Evolutionary conservation across 768 basidiomycete species (phyloP), one percentile per base, ranked within the genome.

Genomic region (Suillus spraguei): DNA sequence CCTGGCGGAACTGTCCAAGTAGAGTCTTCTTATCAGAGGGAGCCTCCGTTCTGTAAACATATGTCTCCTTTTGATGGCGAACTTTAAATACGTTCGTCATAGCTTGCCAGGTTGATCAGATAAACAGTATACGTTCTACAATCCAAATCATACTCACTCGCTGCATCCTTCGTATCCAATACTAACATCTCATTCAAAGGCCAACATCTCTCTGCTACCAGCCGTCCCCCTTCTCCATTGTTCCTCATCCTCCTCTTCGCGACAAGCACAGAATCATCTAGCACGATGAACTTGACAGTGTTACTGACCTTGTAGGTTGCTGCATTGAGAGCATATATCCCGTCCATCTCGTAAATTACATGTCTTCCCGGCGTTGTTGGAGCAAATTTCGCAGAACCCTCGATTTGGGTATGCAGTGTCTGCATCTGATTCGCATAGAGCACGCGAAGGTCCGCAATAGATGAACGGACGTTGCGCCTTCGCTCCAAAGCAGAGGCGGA

Each of bases 21-120:
- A 99, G 82, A 10, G 82, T 80, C 76, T 92, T 95, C 81, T 99
- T 99, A 71, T 98, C 95, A 32, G 88, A 79, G 0, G 87, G 71
- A 9, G 82, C 82, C 63, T 96, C 93, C 3, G 93, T 93, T 41
- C 96, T 87, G 75, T 94, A 99, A 8, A 99, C 95, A 71, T 95
- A 90, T 1, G 92, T 92, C 75, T 99, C 97, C 75, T 97, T 97
- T 5, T 92, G 90, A 64, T 95, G 88, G 65, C 91, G 84, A 66
- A 99, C 87, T 80, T 98, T 98, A 83, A 99, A 92, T 4, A 98
- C 96, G 69, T 99, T 97, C n/a, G 90, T 94, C 82, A 99, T 89
- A 56, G 78, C 90, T 87, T 28, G 58, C 20, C 60, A 44, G 59
- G 39, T 33, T 39, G 36, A 53, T 66, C 49, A 68, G 42, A 64